Conservation (phyloP, 148 eudicot species). For the Fagopyrum esculentum region DNA sequence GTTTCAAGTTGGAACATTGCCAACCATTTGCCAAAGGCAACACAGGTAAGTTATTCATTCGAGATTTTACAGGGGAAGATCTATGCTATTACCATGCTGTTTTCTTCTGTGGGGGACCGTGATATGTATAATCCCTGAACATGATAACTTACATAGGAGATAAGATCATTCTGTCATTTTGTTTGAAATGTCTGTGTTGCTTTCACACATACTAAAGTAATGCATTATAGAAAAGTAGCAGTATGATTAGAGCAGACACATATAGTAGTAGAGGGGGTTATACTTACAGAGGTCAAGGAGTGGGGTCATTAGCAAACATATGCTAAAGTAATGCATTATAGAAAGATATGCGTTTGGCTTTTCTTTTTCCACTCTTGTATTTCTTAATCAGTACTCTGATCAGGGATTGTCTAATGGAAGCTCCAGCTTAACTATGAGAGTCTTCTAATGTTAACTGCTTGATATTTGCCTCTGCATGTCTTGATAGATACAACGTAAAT, state of each 20-base stretch:
- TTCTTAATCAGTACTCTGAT: background rate
- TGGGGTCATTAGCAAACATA: background rate
- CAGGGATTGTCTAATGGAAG: background rate
- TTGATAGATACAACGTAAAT: background rate
- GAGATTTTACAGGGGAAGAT: background rate
- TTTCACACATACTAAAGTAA: background rate
- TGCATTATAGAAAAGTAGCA: background rate
- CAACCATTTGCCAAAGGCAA: conserved; percentile 64
- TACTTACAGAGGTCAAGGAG: background rate
- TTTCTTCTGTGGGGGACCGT: background rate
- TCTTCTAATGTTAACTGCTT: background rate
- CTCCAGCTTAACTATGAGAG: background rate
- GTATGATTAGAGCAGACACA: background rate
- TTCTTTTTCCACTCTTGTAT: background rate
- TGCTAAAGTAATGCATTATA: background rate
- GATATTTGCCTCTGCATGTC: background rate
- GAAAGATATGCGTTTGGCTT: background rate
- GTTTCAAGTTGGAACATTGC: conserved; percentile 90
- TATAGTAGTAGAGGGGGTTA: background rate
- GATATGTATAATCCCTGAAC: background rate
- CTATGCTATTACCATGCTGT: background rate
- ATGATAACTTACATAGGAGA: background rate
- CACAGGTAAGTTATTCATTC: conserved; percentile 43
- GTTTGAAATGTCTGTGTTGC: background rate
- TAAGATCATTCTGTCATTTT: background rate